Percentiles rank a stretch among this genome's conserved stretches.
Evolutionary conservation across 768 basidiomycete species (phyloP).

Genomic region (Tylopilus subfusipes): DNA sequence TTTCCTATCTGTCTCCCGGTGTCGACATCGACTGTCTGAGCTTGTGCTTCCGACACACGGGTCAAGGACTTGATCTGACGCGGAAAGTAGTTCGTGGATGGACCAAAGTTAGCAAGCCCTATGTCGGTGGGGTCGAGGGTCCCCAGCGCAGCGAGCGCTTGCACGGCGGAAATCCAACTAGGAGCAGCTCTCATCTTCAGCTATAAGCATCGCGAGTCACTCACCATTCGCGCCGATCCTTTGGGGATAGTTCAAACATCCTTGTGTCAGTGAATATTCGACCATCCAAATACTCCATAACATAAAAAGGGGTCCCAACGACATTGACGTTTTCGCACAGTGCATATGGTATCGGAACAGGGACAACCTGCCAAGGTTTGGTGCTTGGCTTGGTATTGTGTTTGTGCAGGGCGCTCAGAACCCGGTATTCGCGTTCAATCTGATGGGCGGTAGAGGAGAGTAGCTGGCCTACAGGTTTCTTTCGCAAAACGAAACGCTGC

Average conservation of each 20-base stretch:
- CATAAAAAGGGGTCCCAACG: conserved; percentile 88
- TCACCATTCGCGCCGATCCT: conserved; percentile 70
- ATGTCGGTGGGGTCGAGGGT: conserved; percentile 60
- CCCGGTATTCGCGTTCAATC: conserved; percentile 88
- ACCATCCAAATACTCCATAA: conserved; percentile 95
- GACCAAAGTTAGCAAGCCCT: conserved; percentile 70
- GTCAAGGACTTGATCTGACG: conserved; percentile 90
- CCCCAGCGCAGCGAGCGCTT: conserved; percentile 64
- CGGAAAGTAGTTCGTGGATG: conserved; percentile 80
- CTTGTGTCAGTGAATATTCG: conserved; percentile 86
- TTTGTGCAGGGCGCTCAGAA: conserved; percentile 71
- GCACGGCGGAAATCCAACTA: conserved; percentile 79
- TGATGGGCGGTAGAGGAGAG: conserved; percentile 92
- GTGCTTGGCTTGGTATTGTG: conserved; percentile 62
- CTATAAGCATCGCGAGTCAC: conserved; percentile 19
- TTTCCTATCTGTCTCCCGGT: conserved; percentile 56
- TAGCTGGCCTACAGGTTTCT: conserved; percentile 87
- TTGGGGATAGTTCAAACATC: conserved; percentile 63
- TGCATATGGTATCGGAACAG: conserved; percentile 80
- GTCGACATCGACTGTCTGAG: conserved; percentile 62
- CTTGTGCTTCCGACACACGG: conserved; percentile 77
- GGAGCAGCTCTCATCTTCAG: not conserved
- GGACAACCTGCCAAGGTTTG: conserved; percentile 52
- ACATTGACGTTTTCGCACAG: conserved; percentile 77
- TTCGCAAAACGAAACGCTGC: conserved; percentile 77